A percentile compares a stretch with the other conserved stretches of the same genome.
phyloP scores from a whole-genome alignment of 2,329 filamentous ascomycete species.

The Colletotrichum costaricense region DNA sequence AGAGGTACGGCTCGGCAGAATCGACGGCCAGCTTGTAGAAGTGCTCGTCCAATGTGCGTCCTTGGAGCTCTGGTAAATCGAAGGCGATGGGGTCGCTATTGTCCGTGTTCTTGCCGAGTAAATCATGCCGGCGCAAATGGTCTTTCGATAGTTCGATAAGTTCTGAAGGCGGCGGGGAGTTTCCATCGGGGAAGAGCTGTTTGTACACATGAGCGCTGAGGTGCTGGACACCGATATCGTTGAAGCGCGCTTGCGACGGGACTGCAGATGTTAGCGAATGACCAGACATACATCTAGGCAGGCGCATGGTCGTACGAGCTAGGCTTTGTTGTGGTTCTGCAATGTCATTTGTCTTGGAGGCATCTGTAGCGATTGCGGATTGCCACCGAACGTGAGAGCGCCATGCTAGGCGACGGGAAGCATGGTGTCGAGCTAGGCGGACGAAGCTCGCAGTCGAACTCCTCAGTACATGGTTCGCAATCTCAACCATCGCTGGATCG shows the following conservation, averaged over 20 bases:
- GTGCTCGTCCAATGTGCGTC: slow-evolving; percentile 89
- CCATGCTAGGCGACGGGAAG: slow-evolving; percentile 50
- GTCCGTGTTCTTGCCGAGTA: slow-evolving; percentile 91
- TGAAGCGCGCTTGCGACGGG: slow-evolving; percentile 76
- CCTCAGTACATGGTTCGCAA: slow-evolving; percentile 48
- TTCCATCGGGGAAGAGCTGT: slow-evolving; percentile 79
- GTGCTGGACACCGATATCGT: slow-evolving; percentile 95
- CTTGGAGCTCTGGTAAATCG: slow-evolving; percentile 83
- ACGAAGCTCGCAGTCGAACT: slow-evolving; percentile 59
- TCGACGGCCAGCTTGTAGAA: slow-evolving; percentile 90
- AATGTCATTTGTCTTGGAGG: slow-evolving; percentile 27
- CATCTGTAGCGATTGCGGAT: slow-evolving; percentile 45
- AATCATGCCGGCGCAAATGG: slow-evolving; percentile 85
- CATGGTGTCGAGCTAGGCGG: slow-evolving; percentile 61
- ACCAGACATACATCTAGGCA: not conserved
- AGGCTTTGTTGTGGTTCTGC: slow-evolving; percentile 44
- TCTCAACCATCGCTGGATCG: slow-evolving; percentile 26
- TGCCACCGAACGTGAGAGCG: slow-evolving; percentile 57
- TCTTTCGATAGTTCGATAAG: slow-evolving; percentile 84
- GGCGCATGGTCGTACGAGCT: slow-evolving; percentile 50
- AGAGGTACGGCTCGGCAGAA: slow-evolving; percentile 85
- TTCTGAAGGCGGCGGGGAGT: slow-evolving; percentile 70
- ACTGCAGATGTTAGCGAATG: slow-evolving; percentile 46
- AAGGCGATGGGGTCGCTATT: slow-evolving; percentile 82
- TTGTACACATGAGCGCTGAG: slow-evolving; percentile 84